Evolutionary conservation across 2,329 filamentous ascomycete genomes (phyloP).

Genomic region (Hypoxylon sp.): DNA sequence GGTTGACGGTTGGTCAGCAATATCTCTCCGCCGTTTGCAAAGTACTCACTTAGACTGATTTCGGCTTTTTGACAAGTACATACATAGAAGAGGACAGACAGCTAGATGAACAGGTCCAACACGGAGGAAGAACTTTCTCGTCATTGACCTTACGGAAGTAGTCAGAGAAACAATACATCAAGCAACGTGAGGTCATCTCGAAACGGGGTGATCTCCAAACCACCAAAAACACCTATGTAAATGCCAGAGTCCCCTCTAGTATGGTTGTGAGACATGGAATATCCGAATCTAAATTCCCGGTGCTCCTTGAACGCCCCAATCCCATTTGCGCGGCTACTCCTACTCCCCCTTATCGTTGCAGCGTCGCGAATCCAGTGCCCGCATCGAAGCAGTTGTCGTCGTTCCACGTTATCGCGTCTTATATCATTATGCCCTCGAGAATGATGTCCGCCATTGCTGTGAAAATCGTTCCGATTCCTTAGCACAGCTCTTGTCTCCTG

Average conservation of each 20-base stretch:
- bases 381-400: constrained; percentile 14
- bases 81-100: constrained; percentile 5
- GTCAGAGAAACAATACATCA: constrained; percentile 27
- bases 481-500: constrained; percentile 69
- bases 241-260: constrained; percentile 30
- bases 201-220: constrained; percentile 27
- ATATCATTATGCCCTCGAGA: constrained; percentile 40
- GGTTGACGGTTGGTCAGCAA: no score
- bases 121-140: constrained; percentile 6
- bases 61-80: not conserved
- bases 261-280: constrained; percentile 21
- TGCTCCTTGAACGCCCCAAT: constrained; percentile 35
- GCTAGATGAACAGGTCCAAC: constrained; percentile 3
- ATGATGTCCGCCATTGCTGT: constrained; percentile 56
- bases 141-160: not conserved
- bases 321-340: constrained; percentile 14
- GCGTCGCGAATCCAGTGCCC: constrained; percentile 20
- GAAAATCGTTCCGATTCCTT: constrained; percentile 68
- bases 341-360: constrained; percentile 17
- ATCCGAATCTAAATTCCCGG: constrained; percentile 31
- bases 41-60: no score
- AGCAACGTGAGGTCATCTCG: constrained; percentile 13
- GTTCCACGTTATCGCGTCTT: constrained; percentile 25
- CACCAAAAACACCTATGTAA: constrained; percentile 37
- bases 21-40: no score